phyloP scores from a whole-genome alignment of 495 filamentous ascomycete species.

The Penicillium herquei region DNA sequence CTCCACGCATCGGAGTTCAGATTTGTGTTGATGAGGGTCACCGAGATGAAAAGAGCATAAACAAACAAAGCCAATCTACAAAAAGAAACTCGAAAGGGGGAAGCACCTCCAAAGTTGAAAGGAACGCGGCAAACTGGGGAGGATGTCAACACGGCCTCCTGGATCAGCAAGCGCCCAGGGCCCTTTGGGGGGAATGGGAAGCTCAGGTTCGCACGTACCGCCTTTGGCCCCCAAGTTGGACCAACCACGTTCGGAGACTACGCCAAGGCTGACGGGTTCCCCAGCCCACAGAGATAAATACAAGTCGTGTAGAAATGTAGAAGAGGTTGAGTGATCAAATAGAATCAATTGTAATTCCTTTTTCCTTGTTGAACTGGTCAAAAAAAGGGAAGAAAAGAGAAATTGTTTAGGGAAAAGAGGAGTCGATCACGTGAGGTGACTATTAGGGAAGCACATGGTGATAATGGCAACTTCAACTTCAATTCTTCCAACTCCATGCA shows the following conservation, averaged over 20 bases:
- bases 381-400: too few relatives aligned
- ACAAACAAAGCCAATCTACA: conserved; percentile 1
- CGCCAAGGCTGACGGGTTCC: conserved; percentile 11
- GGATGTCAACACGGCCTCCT: conserved; percentile 37
- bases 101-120: conserved; percentile 9
- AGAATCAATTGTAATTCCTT: too few relatives aligned
- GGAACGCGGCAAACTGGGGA: conserved; percentile 22
- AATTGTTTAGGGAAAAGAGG: too few relatives aligned
- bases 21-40: conserved; percentile 8
- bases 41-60: conserved; percentile 5
- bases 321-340: too few relatives aligned
- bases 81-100: background rate
- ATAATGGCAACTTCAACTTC: too few relatives aligned
- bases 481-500: too few relatives aligned
- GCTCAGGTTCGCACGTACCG: conserved; percentile 23
- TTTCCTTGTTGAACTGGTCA: too few relatives aligned
- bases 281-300: conserved; percentile 15
- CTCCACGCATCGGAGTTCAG: conserved; percentile 38
- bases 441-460: too few relatives aligned
- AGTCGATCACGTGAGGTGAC: too few relatives aligned
- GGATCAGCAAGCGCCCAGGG: conserved; percentile 29
- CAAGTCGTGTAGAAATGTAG: conserved; percentile 1
- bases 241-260: conserved; percentile 15
- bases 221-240: conserved; percentile 21
- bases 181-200: conserved; percentile 13